Evolutionary conservation across 192 early-diverging fungal species (phyloP), one percentile per base, ranked within the genome.

Genomic region (Backusella mclennaniae): DNA sequence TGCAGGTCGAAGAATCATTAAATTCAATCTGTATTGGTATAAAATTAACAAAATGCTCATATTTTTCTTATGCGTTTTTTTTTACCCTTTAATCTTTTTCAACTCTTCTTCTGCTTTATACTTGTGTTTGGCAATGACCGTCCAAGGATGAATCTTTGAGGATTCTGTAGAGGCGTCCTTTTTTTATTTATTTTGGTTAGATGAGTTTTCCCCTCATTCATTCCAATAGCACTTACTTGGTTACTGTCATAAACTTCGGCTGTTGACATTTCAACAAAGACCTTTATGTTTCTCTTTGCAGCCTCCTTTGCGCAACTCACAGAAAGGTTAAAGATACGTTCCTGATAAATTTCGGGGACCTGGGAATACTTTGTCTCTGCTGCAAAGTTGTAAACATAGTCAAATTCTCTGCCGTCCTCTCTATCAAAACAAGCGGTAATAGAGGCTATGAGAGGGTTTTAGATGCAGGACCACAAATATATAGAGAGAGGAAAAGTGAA

Each of bases 371-470:
- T 97, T 68, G 91, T 94, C 81, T 98, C 97, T 21, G 91, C 91
- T n/a, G 96, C 97, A 78, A 95, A 88, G 84, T 99, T 96, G 85
- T 98, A 90, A 14, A 99, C 97, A 79, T 93, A 95, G 85, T 99
- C 97, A 84, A 92, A 99, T 39, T 84, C 77, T 2, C 79, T 79
- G 5, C 88, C 90, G 76, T 95, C 91, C 35, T 89, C 86, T 39
- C 86, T 84, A 15, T 86, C 86, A 82, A 95, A 97, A 31, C 88
- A 90, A 74, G 90, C 89, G 75, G 90, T 90, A 21, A 93, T 86
- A 8, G 91, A 87, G 38, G 87, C 95, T 96, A 73, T 49, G 14
- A 2, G 14, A 15, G 42, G 42, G 14, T 1, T 69, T 35, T n/a
- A 69, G 9, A 11, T 36, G 14, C 36, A 69, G 17, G n/a, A 35